Base-by-base conservation (phyloP, 2,329 filamentous ascomycete species). In the Penicillium brevicompactum region DNA sequence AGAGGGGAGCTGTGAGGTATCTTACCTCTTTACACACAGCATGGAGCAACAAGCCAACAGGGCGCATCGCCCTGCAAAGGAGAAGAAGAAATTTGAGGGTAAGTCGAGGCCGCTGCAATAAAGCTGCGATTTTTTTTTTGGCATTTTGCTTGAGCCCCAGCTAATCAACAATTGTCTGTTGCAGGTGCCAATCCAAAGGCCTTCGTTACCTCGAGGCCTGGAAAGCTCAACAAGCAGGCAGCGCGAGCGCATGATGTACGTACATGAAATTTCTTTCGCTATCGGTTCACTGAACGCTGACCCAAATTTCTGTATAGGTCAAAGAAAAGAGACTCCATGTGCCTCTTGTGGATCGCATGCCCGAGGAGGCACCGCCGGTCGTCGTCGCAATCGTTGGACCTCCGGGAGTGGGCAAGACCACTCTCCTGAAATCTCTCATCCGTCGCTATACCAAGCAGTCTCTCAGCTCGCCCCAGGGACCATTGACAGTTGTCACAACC, bases 251-350 rank as follows among this genome's bases (percentile, higher is more conserved):
- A 82, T 63, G 82, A 83, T 77, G 80, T 83, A 73, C 59, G 74
- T 58, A 58, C 31, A 44, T 52, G 31, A 34, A 11, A 43, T 11
- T 21, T 16, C 47, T 44, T 30, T 38, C 37, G 54, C 21, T 27
- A 41, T 32, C 37, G 6, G 4, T n/a, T n/a, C 49, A 38, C n/a
- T 53, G 22, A 4, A 46, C 48, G 49, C 63, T 70, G 50, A 70
- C 49, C 34, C 1, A 13, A 11, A 38, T 32, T 44, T 22, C 37
- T n/a, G 49, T 57, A 11, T 69, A 92, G 89, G 87, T 96, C 75
- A 94, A 91, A 82, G 95, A 99, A 77, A 97, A 95, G 77, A 86
- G 93, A 56, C 83, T 97, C 38, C 95, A 99, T 82, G 94, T 99
- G 16, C 94, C 94, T 43, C 89, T 96, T 72, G 90, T 97, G 78